Evolutionary conservation across 2,329 filamentous ascomycete species (phyloP).

Genomic region (Amauroascus niger): DNA sequence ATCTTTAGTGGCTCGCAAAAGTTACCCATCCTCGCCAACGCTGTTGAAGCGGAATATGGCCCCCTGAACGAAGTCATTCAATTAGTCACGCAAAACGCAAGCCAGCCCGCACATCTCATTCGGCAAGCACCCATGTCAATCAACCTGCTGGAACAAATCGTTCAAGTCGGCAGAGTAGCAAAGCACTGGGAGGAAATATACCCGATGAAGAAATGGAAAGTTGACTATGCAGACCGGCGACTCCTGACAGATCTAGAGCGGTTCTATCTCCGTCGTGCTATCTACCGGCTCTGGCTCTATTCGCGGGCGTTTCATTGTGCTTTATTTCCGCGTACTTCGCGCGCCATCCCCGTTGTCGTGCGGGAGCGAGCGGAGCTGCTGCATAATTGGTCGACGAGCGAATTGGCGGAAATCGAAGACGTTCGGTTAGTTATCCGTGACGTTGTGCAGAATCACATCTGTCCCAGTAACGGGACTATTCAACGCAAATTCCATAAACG

Average conservation of each 20-base stretch:
- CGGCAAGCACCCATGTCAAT: conserved; percentile 46
- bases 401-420: conserved; percentile 52
- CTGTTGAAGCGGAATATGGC: conserved; percentile 48
- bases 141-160: conserved; percentile 47
- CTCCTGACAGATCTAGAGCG: conserved; percentile 43
- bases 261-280: conserved; percentile 45
- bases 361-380: conserved; percentile 47
- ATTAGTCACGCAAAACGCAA: conserved; percentile 51
- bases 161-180: conserved; percentile 46
- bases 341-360: conserved; percentile 39
- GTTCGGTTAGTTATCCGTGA: conserved; percentile 47
- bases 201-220: conserved; percentile 54
- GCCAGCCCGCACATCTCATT: conserved; percentile 47
- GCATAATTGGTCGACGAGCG: conserved; percentile 48
- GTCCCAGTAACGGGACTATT: conserved; percentile 52
- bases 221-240: conserved; percentile 47
- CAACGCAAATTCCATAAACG: conserved; percentile 50
- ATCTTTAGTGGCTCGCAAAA: conserved; percentile 47
- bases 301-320: conserved; percentile 48
- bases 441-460: conserved; percentile 49
- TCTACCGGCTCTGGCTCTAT: conserved; percentile 55
- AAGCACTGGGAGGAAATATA: conserved; percentile 53
- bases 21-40: conserved; percentile 45
- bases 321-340: conserved; percentile 43
- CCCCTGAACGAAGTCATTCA: conserved; percentile 51